A percentile compares a stretch with the other conserved stretches of the same genome.
Evolutionary conservation across 495 filamentous ascomycete genomes (phyloP).

Genomic region (Pyrenula aspistea): DNA sequence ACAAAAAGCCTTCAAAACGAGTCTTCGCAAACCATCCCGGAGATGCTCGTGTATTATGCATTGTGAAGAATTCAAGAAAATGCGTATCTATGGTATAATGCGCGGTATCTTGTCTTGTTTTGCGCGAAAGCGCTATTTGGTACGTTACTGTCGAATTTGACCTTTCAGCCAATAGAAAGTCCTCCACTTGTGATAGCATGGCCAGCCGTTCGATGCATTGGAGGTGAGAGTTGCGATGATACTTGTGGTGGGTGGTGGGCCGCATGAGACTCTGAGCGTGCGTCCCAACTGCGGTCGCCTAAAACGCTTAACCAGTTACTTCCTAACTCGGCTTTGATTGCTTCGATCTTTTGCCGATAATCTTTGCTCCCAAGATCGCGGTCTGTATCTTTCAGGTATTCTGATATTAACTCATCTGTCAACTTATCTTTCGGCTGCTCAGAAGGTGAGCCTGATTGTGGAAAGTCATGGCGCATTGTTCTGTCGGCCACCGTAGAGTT

Average conservation of each 20-base stretch:
- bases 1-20: background rate
- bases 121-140: too few relatives aligned
- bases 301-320: conserved; percentile 77
- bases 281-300: conserved; percentile 58
- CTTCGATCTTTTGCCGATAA: conserved; percentile 76
- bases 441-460: background rate
- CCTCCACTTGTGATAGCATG: conserved; percentile 42
- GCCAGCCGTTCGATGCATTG: conserved; percentile 25
- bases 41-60: background rate
- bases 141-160: conserved; percentile 2
- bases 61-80: background rate
- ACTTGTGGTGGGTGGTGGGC: background rate
- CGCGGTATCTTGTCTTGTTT: background rate
- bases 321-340: conserved; percentile 70
- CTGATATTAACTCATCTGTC: conserved; percentile 16
- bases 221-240: conserved; percentile 2
- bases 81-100: background rate
- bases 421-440: background rate
- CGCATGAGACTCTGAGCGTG: background rate
- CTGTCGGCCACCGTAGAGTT: background rate
- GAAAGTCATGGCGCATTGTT: background rate
- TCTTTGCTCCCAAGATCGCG: conserved; percentile 64
- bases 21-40: background rate
- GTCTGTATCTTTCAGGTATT: conserved; percentile 29
- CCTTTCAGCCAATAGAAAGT: conserved; percentile 33